phyloP scores from a whole-genome alignment of 768 basidiomycete species.

The Cubamyces sp. region DNA sequence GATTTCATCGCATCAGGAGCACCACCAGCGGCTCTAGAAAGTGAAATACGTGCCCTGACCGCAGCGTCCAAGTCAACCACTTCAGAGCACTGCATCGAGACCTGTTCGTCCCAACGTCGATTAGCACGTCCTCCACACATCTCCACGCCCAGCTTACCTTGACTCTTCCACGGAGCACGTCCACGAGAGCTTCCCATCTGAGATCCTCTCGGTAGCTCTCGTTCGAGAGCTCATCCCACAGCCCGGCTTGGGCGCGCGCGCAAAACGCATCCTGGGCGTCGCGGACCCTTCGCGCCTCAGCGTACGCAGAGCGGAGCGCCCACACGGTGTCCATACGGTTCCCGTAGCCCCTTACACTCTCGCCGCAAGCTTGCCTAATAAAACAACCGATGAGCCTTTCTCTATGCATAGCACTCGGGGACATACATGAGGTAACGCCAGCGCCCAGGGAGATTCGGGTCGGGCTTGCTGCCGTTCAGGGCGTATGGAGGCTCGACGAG shows the following conservation, averaged over 20 bases:
- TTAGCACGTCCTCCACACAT: not conserved
- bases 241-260: constrained; percentile 53
- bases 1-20: not conserved
- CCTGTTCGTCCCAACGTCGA: constrained; percentile 37
- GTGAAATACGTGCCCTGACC: constrained; percentile 56
- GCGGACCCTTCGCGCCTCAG: constrained; percentile 70
- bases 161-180: constrained; percentile 84
- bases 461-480: constrained; percentile 50
- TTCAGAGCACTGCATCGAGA: constrained; percentile 72
- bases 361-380: constrained; percentile 46
- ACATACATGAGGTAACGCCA: constrained; percentile 85
- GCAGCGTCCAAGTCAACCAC: constrained; percentile 76
- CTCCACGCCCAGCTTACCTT: constrained; percentile 51
- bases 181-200: constrained; percentile 78
- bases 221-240: constrained; percentile 41
- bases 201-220: constrained; percentile 66
- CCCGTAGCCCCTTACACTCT: constrained; percentile 39
- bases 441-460: constrained; percentile 48
- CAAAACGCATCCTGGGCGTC: constrained; percentile 75
- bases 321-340: constrained; percentile 80
- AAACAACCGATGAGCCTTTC: not conserved
- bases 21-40: not conserved
- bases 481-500: constrained; percentile 80
- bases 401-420: not conserved
- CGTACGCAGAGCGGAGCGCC: constrained; percentile 80